Evolutionary conservation across 2,329 filamentous ascomycete genomes (phyloP).

Genomic region (Cladorrhinum sp.): DNA sequence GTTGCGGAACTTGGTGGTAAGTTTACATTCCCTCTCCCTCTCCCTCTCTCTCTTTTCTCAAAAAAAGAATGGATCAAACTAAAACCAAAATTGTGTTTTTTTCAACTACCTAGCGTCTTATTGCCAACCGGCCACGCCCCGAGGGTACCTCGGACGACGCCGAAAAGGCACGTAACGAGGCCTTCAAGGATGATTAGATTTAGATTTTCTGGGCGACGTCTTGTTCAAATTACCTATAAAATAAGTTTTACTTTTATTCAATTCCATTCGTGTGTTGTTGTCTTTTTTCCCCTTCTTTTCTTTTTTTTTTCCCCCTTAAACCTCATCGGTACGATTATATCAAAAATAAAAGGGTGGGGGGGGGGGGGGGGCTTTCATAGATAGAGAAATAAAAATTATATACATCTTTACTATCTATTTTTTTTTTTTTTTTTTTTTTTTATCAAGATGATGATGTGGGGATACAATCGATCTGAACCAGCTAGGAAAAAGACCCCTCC

Average conservation of each 20-base stretch:
- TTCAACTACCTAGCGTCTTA: constrained; percentile 26
- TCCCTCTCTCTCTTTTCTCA: neutral
- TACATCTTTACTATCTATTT: too few relatives aligned
- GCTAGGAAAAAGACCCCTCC: too few relatives aligned
- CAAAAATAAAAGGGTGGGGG: too few relatives aligned
- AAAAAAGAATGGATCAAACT: neutral
- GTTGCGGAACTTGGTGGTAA: constrained; percentile 81
- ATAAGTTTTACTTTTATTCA: too few relatives aligned
- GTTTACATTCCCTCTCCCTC: constrained; percentile 35
- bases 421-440: too few relatives aligned
- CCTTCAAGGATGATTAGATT: constrained; percentile 21
- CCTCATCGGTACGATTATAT: constrained; percentile 2
- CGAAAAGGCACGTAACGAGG: constrained; percentile 19
- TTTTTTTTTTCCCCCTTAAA: neutral
- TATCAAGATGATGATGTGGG: too few relatives aligned
- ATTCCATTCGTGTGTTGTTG: neutral
- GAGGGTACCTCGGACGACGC: constrained; percentile 16
- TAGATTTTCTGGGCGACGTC: too few relatives aligned
- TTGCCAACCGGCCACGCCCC: constrained; percentile 27
- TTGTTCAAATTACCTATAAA: too few relatives aligned
- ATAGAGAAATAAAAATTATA: neutral
- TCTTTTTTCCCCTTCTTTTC: neutral
- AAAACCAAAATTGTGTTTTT: too few relatives aligned
- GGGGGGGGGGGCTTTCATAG: neutral
- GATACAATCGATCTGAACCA: too few relatives aligned